phyloP scores from a whole-genome alignment of 140 eudicot genomes.

The Senecio squalidus region DNA sequence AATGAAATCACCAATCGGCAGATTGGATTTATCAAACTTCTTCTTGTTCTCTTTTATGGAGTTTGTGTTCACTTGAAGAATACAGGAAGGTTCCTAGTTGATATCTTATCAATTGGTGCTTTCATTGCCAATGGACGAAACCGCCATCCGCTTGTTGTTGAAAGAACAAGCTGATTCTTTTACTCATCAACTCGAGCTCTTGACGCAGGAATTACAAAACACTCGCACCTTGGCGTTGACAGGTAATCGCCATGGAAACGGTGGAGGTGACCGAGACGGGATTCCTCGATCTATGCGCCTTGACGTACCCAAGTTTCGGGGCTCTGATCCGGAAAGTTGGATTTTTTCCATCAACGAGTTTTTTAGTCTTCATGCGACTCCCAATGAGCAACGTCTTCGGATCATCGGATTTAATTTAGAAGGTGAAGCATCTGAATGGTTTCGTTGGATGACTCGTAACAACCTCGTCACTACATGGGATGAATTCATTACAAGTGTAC shows the following conservation, averaged over 20 bases:
- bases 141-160: neutral
- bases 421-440: neutral
- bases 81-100: too few relatives aligned
- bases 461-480: neutral
- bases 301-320: neutral
- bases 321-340: slow-evolving; percentile 3
- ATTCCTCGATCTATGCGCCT: neutral
- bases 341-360: neutral
- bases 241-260: slow-evolving; percentile 2
- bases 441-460: neutral
- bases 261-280: neutral
- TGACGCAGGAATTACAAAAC: slow-evolving; percentile 10
- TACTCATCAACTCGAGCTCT: neutral
- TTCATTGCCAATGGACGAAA: slow-evolving; percentile 13
- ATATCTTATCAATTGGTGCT: too few relatives aligned
- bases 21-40: too few relatives aligned
- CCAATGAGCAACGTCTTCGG: neutral
- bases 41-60: too few relatives aligned
- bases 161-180: slow-evolving; percentile 1
- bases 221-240: neutral
- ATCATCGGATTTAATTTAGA: neutral
- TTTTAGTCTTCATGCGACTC: neutral
- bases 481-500: neutral
- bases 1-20: too few relatives aligned
- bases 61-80: too few relatives aligned